Percentiles rank a stretch among this genome's conserved stretches.
These are phyloP conservation scores for Eremothecium sinecaudum DNA, from an alignment of 1,139 yeast species.

Conservation along the genomic window DNA sequence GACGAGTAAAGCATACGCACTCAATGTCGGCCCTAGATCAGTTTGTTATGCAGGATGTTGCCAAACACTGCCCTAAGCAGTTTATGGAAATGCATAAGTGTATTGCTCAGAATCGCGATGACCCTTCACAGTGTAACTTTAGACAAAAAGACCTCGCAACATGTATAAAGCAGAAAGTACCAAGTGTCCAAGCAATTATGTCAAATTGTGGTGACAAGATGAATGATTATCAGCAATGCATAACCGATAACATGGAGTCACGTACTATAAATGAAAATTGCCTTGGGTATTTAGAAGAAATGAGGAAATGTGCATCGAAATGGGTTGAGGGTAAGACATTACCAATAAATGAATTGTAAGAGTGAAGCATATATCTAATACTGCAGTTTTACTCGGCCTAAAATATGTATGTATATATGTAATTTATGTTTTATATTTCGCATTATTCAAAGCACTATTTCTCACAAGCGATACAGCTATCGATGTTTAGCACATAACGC, in stretches of 20 bases:
- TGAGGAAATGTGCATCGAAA: conserved; percentile 18
- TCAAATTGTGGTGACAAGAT: conserved; percentile 23
- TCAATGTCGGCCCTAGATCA: conserved; percentile 21
- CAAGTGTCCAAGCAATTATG: conserved; percentile 29
- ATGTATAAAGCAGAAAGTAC: conserved; percentile 28
- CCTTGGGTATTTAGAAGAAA: conserved; percentile 12
- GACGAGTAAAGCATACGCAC: too few species aligned
- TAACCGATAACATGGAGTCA: conserved; percentile 19
- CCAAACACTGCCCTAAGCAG: conserved; percentile 30
- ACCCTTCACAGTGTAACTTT: conserved; percentile 23
- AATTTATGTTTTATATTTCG: too few species aligned
- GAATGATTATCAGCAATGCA: conserved; percentile 27
- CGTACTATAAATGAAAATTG: conserved; percentile 21
- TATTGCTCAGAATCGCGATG: conserved; percentile 27
- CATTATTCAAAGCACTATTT: too few species aligned
- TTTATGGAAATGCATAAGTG: conserved; percentile 31
- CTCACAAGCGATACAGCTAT: too few species aligned
- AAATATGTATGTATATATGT: too few species aligned
- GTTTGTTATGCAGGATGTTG: conserved; percentile 25
- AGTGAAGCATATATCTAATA: too few species aligned
- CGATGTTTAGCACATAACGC: too few species aligned
- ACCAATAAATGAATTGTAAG: conserved; percentile 15
- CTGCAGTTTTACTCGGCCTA: too few species aligned
- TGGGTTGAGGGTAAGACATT: conserved; percentile 13
- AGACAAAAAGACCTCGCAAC: conserved; percentile 25